Evolutionary conservation across 495 filamentous ascomycete species (phyloP).

Genomic region (Halenospora varia): DNA sequence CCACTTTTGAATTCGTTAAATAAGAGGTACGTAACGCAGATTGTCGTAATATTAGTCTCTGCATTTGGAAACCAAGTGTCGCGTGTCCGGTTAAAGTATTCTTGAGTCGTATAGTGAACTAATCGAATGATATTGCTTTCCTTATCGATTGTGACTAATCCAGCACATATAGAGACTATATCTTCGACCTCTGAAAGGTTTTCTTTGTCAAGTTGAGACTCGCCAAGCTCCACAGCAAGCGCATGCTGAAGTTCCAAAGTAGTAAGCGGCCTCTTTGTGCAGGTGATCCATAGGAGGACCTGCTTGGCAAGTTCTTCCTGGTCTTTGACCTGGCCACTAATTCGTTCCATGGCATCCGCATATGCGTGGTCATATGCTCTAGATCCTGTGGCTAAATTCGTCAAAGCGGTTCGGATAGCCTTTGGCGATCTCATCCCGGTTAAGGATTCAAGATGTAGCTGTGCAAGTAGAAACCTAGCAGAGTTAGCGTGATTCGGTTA

Average conservation of each 20-base stretch:
- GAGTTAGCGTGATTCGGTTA: no score
- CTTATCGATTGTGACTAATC: slow-evolving; percentile 47
- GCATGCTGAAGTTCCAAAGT: slow-evolving; percentile 18
- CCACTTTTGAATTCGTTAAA: no score
- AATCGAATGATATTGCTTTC: slow-evolving; percentile 45
- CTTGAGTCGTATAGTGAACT: slow-evolving; percentile 53
- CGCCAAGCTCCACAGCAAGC: slow-evolving; percentile 17
- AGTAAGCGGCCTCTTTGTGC: slow-evolving; percentile 17
- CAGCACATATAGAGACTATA: slow-evolving; percentile 42
- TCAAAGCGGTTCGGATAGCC: slow-evolving; percentile 10
- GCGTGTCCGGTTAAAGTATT: slow-evolving; percentile 42
- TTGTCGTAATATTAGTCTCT: slow-evolving; percentile 29
- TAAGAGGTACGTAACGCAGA: slow-evolving; percentile 42
- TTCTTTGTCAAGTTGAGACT: slow-evolving; percentile 28
- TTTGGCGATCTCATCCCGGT: no score
- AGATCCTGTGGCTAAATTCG: background rate
- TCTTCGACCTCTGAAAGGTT: slow-evolving; percentile 30
- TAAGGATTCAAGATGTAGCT: no score
- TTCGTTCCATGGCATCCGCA: slow-evolving; percentile 20
- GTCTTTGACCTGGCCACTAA: no score
- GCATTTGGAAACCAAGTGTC: slow-evolving; percentile 33
- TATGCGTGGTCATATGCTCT: slow-evolving; percentile 14
- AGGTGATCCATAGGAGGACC: slow-evolving; percentile 19
- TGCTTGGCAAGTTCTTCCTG: no score
- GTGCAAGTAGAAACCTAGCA: no score